These are phyloP conservation scores for Aspergillus flavus DNA, from an alignment of 2,329 filamentous ascomycete genomes.

Conservation along the genomic window DNA sequence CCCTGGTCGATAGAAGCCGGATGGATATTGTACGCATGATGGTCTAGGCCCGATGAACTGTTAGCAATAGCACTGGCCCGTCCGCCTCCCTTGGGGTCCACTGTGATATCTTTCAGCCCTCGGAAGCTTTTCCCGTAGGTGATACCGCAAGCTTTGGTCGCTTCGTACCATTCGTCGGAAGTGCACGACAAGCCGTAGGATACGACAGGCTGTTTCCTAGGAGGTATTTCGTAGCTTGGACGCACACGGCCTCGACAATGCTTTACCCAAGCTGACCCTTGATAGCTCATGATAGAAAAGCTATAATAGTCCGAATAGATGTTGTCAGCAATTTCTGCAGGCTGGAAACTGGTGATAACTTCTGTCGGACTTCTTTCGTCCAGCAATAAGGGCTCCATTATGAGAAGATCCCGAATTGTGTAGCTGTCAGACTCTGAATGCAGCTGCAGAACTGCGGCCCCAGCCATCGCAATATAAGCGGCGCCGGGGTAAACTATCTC, in stretches of 20 bases:
- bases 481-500: conserved; percentile 20
- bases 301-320: too few species aligned
- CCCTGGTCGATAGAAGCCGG: background rate
- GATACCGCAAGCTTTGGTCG: background rate
- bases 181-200: too few species aligned
- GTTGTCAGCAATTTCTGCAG: too few species aligned
- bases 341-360: too few species aligned
- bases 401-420: background rate
- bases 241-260: too few species aligned
- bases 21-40: background rate
- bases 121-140: background rate
- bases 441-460: conserved; percentile 10
- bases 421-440: background rate
- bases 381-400: too few species aligned
- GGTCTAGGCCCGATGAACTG: conserved; percentile 60
- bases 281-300: too few species aligned
- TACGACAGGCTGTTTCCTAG: too few species aligned
- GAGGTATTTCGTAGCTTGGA: too few species aligned
- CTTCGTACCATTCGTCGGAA: too few species aligned
- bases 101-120: background rate
- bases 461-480: conserved; percentile 20
- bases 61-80: conserved; percentile 72
- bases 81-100: conserved; percentile 58
- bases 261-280: too few species aligned
- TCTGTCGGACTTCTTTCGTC: too few species aligned